These are phyloP conservation scores for Xylaria curta DNA, from an alignment of 495 filamentous ascomycete genomes.

Conservation along the genomic window DNA sequence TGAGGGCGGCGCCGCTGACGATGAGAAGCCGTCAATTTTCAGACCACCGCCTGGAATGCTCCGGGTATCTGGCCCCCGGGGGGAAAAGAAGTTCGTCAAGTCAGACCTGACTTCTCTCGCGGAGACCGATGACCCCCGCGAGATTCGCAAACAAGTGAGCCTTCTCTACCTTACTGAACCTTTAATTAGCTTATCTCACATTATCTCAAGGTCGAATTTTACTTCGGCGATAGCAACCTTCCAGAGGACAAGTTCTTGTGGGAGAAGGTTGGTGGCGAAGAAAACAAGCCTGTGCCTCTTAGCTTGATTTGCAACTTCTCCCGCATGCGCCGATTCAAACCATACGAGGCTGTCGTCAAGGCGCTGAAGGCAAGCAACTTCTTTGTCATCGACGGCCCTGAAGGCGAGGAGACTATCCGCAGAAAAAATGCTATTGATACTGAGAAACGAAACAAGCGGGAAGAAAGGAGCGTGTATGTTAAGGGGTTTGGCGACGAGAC, in stretches of 20 bases:
- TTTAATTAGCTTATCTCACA: conserved; percentile 21
- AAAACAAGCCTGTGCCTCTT: conserved; percentile 81
- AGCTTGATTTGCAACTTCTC: conserved; percentile 82
- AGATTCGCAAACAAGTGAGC: conserved; percentile 80
- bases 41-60: conserved; percentile 34
- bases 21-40: conserved; percentile 21
- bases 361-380: conserved; percentile 76
- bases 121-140: conserved; percentile 70
- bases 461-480: conserved; percentile 54
- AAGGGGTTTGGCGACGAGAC: conserved; percentile 91
- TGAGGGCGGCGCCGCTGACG: not conserved
- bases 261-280: conserved; percentile 70
- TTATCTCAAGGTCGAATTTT: conserved; percentile 83
- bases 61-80: conserved; percentile 29
- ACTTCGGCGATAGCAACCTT: conserved; percentile 93
- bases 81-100: conserved; percentile 51
- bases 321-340: conserved; percentile 92
- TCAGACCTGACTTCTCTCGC: conserved; percentile 67
- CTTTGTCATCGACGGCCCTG: conserved; percentile 69
- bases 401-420: conserved; percentile 58
- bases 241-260: conserved; percentile 87
- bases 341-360: conserved; percentile 77
- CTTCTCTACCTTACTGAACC: conserved; percentile 15
- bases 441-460: conserved; percentile 39
- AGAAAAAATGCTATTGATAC: conserved; percentile 72